A percentile compares a stretch with the other conserved stretches of the same genome.
Conservation (phyloP, 129 eudicot genomes). For the Artemisia tridentata region DNA sequence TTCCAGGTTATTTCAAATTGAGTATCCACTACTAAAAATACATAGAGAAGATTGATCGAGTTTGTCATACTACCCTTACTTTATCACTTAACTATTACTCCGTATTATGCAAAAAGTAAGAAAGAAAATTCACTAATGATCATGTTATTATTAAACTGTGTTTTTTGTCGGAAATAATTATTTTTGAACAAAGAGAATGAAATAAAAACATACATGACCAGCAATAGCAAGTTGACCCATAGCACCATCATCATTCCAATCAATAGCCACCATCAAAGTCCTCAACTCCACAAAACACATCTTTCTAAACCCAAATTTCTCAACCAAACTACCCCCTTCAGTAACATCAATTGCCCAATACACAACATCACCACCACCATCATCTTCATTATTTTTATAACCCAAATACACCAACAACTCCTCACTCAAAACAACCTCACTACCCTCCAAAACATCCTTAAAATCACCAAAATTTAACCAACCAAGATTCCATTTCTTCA, state of each 20-base stretch:
- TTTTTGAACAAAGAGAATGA: too few relatives aligned
- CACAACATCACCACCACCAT: constrained; percentile 52
- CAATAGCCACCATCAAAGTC: constrained; percentile 94
- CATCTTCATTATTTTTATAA: constrained; percentile 29
- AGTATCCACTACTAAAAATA: too few relatives aligned
- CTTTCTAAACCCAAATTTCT: constrained; percentile 40
- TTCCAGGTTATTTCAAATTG: too few relatives aligned
- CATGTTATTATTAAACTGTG: too few relatives aligned
- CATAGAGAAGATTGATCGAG: too few relatives aligned
- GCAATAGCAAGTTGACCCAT: constrained; percentile 87
- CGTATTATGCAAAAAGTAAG: too few relatives aligned
- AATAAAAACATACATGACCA: constrained; percentile 61
- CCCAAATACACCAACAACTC: constrained; percentile 83
- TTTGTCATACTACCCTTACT: too few relatives aligned
- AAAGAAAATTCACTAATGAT: too few relatives aligned
- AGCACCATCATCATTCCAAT: constrained; percentile 60
- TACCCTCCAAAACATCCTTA: constrained; percentile 53
- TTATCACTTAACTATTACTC: too few relatives aligned
- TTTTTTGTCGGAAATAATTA: too few relatives aligned
- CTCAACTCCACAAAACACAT: constrained; percentile 77
- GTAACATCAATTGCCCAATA: constrained; percentile 91
- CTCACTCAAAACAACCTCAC: constrained; percentile 53
- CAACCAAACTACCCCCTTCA: constrained; percentile 56
- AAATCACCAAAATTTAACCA: constrained; percentile 77
- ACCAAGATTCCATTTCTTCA: constrained; percentile 75